Conservation (phyloP, 306 rosid genomes). For the Fagus sylvatica region DNA sequence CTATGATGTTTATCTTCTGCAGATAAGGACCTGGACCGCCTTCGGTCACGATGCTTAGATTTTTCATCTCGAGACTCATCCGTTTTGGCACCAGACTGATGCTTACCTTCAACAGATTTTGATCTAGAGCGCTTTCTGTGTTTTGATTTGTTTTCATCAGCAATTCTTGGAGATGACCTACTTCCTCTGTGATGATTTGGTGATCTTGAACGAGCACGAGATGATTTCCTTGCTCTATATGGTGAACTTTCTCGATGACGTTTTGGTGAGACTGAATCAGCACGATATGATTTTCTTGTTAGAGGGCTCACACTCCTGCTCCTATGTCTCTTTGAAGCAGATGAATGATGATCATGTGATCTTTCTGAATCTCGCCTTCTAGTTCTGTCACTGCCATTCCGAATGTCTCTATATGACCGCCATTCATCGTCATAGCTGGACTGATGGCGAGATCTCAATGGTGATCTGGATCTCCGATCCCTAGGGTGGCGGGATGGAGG, state of each 20-base stretch:
- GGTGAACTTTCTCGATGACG: slow-evolving; percentile 62
- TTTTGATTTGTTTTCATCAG: slow-evolving; percentile 51
- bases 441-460: slow-evolving; percentile 60
- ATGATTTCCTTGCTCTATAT: slow-evolving; percentile 55
- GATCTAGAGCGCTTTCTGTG: slow-evolving; percentile 78
- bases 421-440: slow-evolving; percentile 57
- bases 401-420: slow-evolving; percentile 56
- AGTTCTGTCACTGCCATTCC: slow-evolving; percentile 66
- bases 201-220: slow-evolving; percentile 63
- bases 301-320: slow-evolving; percentile 78
- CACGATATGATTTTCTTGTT: slow-evolving; percentile 54
- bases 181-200: slow-evolving; percentile 53
- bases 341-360: slow-evolving; percentile 51
- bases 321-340: slow-evolving; percentile 59
- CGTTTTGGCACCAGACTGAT: slow-evolving; percentile 39
- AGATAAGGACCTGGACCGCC: slow-evolving; percentile 72
- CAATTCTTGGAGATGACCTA: slow-evolving; percentile 73
- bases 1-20: slow-evolving; percentile 55
- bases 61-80: slow-evolving; percentile 52
- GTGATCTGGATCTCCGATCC: slow-evolving; percentile 81
- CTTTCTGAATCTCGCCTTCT: slow-evolving; percentile 75
- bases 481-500: slow-evolving; percentile 59
- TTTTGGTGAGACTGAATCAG: slow-evolving; percentile 70
- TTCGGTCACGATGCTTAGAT: slow-evolving; percentile 60
- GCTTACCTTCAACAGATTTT: slow-evolving; percentile 60